These are phyloP conservation scores for Posidonia oceanica DNA, from an alignment of 116 monocot genomes.

Conservation along the genomic window DNA sequence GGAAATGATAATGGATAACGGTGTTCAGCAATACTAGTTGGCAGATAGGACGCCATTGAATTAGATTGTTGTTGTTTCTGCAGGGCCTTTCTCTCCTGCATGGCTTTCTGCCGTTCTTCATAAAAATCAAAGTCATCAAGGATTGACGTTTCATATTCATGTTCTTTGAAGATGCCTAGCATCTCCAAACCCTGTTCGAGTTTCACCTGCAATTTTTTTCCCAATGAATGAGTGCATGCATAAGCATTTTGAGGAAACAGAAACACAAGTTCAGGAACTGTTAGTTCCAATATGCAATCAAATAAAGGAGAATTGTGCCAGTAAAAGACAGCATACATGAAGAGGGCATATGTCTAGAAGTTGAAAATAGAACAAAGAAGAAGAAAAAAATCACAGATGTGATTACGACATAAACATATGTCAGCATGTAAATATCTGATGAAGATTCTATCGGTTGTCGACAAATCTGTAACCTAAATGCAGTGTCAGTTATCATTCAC, in stretches of 20 bases:
- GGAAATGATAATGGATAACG: conserved; percentile 10
- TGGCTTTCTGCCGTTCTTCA: conserved; percentile 72
- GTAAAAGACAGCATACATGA: too few relatives aligned
- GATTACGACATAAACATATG: too few relatives aligned
- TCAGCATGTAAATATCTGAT: too few relatives aligned
- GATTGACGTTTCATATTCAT: conserved; percentile 56
- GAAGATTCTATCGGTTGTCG: too few relatives aligned
- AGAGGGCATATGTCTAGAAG: too few relatives aligned
- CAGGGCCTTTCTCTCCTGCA: conserved; percentile 51
- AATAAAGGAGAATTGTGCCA: too few relatives aligned
- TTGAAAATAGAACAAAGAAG: too few relatives aligned
- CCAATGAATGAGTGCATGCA: neutral
- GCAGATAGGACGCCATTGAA: neutral
- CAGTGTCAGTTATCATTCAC: too few relatives aligned
- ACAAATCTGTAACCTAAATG: too few relatives aligned
- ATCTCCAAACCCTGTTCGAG: conserved; percentile 85
- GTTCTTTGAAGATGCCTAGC: conserved; percentile 62
- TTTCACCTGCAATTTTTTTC: conserved; percentile 48
- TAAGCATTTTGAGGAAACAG: neutral
- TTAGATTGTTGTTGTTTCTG: conserved; percentile 30
- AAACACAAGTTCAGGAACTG: too few relatives aligned
- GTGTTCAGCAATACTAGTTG: neutral
- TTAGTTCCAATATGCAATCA: too few relatives aligned
- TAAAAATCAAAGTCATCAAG: conserved; percentile 89
- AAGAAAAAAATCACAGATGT: too few relatives aligned